A percentile compares a stretch with the other conserved stretches of the same genome.
phyloP scores from a whole-genome alignment of 352 stramenopile species.

The Aphanomyces cochlioides region DNA sequence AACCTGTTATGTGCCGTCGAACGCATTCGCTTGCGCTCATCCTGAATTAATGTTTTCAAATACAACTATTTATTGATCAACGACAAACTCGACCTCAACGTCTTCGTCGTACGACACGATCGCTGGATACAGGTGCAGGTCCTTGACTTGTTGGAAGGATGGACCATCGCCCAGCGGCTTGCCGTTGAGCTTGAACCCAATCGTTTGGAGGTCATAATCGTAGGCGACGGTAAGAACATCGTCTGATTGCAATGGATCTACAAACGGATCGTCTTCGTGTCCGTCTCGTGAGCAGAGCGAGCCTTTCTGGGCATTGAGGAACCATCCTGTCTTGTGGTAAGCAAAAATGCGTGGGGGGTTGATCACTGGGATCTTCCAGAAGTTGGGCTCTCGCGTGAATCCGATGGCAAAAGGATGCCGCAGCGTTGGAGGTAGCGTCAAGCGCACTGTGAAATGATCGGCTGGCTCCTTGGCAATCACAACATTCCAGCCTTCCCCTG shows the following conservation, averaged over 20 bases:
- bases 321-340: slow-evolving; percentile 20
- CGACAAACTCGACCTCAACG: neutral
- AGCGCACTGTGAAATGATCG: slow-evolving; percentile 8
- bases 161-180: neutral
- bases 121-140: slow-evolving; percentile 3
- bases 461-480: neutral
- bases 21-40: slow-evolving; percentile 9
- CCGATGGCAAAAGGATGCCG: slow-evolving; percentile 12
- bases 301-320: slow-evolving; percentile 14
- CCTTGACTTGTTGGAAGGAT: neutral
- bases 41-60: slow-evolving; percentile 3
- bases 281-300: slow-evolving; percentile 10
- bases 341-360: slow-evolving; percentile 8
- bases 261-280: neutral
- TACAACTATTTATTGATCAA: slow-evolving; percentile 2
- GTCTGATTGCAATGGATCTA: neutral
- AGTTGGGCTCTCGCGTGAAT: slow-evolving; percentile 24
- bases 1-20: neutral
- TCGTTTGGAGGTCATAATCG: neutral
- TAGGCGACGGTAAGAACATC: slow-evolving; percentile 18
- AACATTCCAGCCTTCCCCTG: slow-evolving; percentile 25
- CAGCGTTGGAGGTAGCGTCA: neutral
- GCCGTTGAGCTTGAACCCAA: neutral
- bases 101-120: slow-evolving; percentile 22
- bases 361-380: slow-evolving; percentile 7